Evolutionary conservation across 2,329 filamentous ascomycete genomes (phyloP).

Genomic region (Hypoxylon sp.): DNA sequence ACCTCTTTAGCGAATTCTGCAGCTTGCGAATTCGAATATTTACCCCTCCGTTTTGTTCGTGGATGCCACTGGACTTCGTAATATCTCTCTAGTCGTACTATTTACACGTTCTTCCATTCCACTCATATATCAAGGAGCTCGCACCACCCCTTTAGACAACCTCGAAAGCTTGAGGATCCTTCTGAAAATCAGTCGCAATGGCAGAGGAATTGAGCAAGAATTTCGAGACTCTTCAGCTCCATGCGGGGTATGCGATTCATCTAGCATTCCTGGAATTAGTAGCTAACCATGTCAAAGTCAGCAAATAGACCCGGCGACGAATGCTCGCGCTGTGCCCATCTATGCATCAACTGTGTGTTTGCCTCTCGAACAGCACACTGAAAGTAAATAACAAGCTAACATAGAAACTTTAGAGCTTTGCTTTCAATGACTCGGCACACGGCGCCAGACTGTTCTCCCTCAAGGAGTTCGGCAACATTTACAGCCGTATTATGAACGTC

Average conservation of each 20-base stretch:
- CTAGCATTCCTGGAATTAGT: constrained; percentile 5
- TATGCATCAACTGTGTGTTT: constrained; percentile 83
- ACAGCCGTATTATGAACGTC: constrained; percentile 96
- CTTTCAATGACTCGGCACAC: constrained; percentile 96
- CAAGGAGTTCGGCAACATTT: constrained; percentile 98
- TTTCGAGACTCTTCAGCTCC: constrained; percentile 89
- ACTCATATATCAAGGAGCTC: constrained; percentile 15
- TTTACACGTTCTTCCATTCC: constrained; percentile 10
- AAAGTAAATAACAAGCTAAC: constrained; percentile 19
- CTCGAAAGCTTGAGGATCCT: constrained; percentile 11
- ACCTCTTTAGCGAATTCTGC: constrained; percentile 22
- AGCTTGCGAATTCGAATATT: constrained; percentile 16
- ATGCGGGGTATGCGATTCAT: constrained; percentile 76
- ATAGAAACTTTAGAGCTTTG: constrained; percentile 75
- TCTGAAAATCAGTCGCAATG: constrained; percentile 54
- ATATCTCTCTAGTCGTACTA: constrained; percentile 27
- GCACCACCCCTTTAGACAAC: not conserved
- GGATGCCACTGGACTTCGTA: constrained; percentile 12
- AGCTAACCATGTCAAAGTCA: constrained; percentile 68
- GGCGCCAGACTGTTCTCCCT: constrained; percentile 95
- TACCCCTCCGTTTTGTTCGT: not conserved
- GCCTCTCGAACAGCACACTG: not conserved
- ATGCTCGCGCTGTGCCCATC: constrained; percentile 92
- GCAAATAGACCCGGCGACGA: constrained; percentile 83
- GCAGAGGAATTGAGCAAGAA: constrained; percentile 67